Percentiles rank a stretch among this genome's conserved stretches.
These are phyloP conservation scores for Heliamphora exappendiculata DNA, from an alignment of 148 eudicot species.

Conservation along the genomic window DNA sequence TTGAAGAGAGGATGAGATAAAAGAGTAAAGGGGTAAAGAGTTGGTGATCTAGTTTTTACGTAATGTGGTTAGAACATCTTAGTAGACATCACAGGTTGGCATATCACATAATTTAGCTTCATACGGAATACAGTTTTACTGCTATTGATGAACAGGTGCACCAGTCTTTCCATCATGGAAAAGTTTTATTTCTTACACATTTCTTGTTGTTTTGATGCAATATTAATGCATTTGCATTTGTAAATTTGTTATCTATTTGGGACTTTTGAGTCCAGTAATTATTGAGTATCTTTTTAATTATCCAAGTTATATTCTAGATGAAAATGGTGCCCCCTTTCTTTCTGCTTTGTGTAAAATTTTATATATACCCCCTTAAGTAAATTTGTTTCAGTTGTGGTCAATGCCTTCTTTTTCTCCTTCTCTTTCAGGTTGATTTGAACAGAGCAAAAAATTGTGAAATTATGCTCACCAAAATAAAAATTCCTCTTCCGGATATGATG, in stretches of 20 bases:
- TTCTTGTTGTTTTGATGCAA: not conserved
- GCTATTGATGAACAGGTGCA: not conserved
- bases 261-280: not conserved
- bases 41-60: not conserved
- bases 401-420: not conserved
- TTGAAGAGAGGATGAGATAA: not conserved
- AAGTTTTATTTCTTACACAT: not conserved
- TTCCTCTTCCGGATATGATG: conserved; percentile 90
- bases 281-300: not conserved
- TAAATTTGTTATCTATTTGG: not conserved
- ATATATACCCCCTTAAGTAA: not conserved
- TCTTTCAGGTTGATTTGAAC: conserved; percentile 78
- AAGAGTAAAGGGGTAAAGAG: too few species aligned
- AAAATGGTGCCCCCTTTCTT: not conserved
- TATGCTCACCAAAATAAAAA: conserved; percentile 95
- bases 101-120: not conserved
- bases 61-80: not conserved
- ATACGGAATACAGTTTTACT: not conserved
- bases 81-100: not conserved
- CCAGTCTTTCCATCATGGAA: not conserved
- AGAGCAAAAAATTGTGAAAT: conserved; percentile 96
- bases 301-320: not conserved
- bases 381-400: not conserved
- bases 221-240: not conserved
- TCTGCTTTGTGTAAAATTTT: not conserved